Conservation (phyloP, 2,329 filamentous ascomycete species). For the Fusarium mexicanum region DNA sequence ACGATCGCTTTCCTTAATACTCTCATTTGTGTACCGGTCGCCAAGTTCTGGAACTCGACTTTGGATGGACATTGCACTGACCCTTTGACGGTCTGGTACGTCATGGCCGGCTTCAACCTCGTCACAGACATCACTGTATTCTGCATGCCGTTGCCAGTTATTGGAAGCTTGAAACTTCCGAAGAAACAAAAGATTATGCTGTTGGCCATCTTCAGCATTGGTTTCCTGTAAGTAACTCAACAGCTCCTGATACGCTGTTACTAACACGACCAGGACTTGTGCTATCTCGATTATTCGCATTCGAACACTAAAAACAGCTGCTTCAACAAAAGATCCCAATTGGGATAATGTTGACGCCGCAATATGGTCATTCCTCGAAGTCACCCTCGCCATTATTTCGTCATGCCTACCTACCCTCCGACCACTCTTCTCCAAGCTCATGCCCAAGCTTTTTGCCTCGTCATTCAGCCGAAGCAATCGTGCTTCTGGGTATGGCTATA, state of each 20-base stretch:
- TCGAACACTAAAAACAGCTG: conserved; percentile 5
- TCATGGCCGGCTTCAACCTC: conserved; percentile 20
- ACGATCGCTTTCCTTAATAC: conserved; percentile 12
- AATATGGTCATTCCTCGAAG: conserved; percentile 23
- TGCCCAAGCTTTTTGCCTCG: neutral
- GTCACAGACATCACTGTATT: conserved; percentile 12
- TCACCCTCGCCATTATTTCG: conserved; percentile 8
- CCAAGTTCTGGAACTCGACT: conserved; percentile 15
- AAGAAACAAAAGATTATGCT: conserved; percentile 21
- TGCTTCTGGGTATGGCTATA: neutral
- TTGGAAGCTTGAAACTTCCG: conserved; percentile 9
- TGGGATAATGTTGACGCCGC: conserved; percentile 27
- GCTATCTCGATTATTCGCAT: conserved; percentile 20
- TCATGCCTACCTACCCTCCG: conserved; percentile 16
- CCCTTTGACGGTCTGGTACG: conserved; percentile 7
- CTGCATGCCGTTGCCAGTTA: conserved; percentile 13
- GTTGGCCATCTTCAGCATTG: conserved; percentile 3
- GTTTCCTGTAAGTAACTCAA: neutral
- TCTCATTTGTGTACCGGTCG: conserved; percentile 10
- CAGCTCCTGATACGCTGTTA: accelerated
- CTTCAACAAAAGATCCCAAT: conserved; percentile 12
- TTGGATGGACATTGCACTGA: conserved; percentile 2
- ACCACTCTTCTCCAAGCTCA: conserved; percentile 12
- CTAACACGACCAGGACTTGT: conserved; percentile 3
- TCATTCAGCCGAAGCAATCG: neutral